Base-by-base conservation (phyloP, 306 rosid species). In the Trichosanthes truncata region DNA sequence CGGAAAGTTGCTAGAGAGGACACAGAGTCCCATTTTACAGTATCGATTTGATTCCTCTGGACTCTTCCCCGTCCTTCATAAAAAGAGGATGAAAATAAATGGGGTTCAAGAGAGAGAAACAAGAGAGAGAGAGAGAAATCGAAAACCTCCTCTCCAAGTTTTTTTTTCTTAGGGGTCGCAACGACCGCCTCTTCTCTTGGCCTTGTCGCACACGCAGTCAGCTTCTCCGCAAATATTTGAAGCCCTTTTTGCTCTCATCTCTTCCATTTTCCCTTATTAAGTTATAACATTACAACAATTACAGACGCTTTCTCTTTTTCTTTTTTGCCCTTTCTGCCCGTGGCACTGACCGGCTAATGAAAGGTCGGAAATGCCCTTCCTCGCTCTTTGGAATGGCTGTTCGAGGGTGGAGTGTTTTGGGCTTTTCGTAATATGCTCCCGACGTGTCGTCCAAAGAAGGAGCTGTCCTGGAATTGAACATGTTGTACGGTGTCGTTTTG, bases 181-280 rank as follows among this genome's bases (percentile, higher is more conserved):
- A 87, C 59, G 74, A 84, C 87, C 93, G 90, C 87, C 87, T 80
- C 78, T 84, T 41, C 78, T 84, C 52, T 53, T 72, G 59, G 56
- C 41, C 57, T 75, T 62, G 84, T 25, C 67, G 51, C 74, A 14
- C 80, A 75, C 78, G 13, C 69, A 21, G 78, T 7, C 82, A 13
- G 63, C 29, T 67, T 78, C 81, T 76, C 86, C 85, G 73, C 75
- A 78, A 65, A 73, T 80, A 75, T 84, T 85, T 84, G 82, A 84
- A 83, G 68, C 83, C 49, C 25, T 17, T 49, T 7, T 21, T 35
- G 5, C 57, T 86, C 46, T 29, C 35, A 1, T 40, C 4, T 9
- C 38, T 33, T 4, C 5, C 9, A 40, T 40, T 40, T 45, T 45
- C 3, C 1, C 11, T 45, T 11, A n/a, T n/a, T n/a, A n/a, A n/a